A percentile compares a stretch with the other conserved stretches of the same genome.
Conservation (phyloP, 768 basidiomycete species). For the Lactarius akahatsu region DNA sequence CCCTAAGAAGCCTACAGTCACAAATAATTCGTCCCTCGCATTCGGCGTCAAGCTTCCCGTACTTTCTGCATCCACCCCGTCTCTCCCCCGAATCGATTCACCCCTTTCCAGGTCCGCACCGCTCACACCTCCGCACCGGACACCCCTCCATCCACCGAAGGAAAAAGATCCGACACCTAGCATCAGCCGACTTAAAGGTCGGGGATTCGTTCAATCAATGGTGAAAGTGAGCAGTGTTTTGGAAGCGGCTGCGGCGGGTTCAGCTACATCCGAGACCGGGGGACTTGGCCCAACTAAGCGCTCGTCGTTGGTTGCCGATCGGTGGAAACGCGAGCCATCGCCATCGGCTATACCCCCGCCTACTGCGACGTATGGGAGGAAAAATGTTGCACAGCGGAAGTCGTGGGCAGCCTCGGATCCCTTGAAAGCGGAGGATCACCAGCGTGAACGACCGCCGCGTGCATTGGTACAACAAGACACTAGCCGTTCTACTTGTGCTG, state of each 20-base stretch:
- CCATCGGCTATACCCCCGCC: not conserved
- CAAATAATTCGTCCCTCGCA: conserved; percentile 35
- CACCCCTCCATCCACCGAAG: conserved; percentile 49
- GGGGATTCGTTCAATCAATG: conserved; percentile 83
- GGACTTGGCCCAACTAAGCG: conserved; percentile 12
- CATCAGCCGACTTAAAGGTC: conserved; percentile 76
- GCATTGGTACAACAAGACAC: conserved; percentile 2
- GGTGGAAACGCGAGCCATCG: conserved; percentile 26
- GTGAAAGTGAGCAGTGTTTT: conserved; percentile 66
- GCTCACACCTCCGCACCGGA: conserved; percentile 49
- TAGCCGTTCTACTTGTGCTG: not conserved
- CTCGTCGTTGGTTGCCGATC: conserved; percentile 15
- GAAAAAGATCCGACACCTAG: conserved; percentile 78
- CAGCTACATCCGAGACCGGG: conserved; percentile 33
- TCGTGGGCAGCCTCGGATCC: conserved; percentile 20
- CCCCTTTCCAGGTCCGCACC: conserved; percentile 49
- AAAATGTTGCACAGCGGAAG: conserved; percentile 15
- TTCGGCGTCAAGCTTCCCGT: conserved; percentile 29
- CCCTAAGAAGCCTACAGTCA: conserved; percentile 33
- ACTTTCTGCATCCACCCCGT: conserved; percentile 31
- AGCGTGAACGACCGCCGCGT: conserved; percentile 3
- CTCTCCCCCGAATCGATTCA: conserved; percentile 54
- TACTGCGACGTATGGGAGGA: conserved; percentile 2
- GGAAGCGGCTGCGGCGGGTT: conserved; percentile 38
- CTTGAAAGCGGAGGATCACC: conserved; percentile 5